A percentile compares a stretch with the other conserved stretches of the same genome.
Evolutionary conservation across 257 asterid species (phyloP).

Genomic region (Nemophila menziesii): DNA sequence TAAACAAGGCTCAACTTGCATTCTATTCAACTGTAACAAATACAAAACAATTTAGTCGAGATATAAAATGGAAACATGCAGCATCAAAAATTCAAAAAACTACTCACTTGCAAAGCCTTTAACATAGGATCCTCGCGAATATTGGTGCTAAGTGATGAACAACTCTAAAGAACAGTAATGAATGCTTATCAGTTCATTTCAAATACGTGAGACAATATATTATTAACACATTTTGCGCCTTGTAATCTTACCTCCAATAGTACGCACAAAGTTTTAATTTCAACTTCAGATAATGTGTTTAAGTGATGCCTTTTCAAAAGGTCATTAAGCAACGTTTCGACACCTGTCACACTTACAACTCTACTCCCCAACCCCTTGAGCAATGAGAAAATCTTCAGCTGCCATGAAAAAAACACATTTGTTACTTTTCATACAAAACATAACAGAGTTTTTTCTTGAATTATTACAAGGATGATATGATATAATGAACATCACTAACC

Average conservation of each 20-base stretch:
- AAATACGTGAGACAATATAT: constrained; percentile 6
- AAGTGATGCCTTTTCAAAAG: constrained; percentile 48
- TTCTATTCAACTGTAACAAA: constrained; percentile 38
- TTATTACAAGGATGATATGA: too few species aligned
- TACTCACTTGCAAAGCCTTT: constrained; percentile 59
- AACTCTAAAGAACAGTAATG: constrained; percentile 31
- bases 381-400: constrained; percentile 59
- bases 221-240: background rate
- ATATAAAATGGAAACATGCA: constrained; percentile 3
- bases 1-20: constrained; percentile 54
- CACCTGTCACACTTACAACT: constrained; percentile 35
- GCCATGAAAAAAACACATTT: constrained; percentile 19
- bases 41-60: background rate
- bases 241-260: constrained; percentile 55
- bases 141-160: constrained; percentile 32
- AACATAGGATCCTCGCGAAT: constrained; percentile 30
- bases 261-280: constrained; percentile 57
- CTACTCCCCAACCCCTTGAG: constrained; percentile 58
- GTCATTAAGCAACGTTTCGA: constrained; percentile 37
- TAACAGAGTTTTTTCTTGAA: background rate
- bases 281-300: constrained; percentile 40
- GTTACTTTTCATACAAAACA: background rate
- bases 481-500: constrained; percentile 35
- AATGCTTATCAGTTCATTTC: constrained; percentile 1
- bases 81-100: constrained; percentile 4